A percentile compares a stretch with the other conserved stretches of the same genome.
Evolutionary conservation across 1,284 basidiomycete genomes (phyloP).

Genomic region (Cutaneotrichosporon arboriforme): DNA sequence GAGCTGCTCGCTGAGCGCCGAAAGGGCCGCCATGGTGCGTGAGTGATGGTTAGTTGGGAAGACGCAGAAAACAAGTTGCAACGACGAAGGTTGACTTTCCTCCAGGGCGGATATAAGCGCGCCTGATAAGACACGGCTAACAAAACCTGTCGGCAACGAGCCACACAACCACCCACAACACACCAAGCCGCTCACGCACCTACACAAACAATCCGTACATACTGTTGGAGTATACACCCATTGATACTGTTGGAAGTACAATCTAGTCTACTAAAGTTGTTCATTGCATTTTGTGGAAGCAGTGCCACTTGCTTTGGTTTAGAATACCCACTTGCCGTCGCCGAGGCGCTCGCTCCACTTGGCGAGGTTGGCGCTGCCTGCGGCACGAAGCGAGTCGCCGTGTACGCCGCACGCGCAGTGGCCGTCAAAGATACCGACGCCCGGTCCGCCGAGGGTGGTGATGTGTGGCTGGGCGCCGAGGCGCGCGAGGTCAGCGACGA

Average conservation of each 20-base stretch:
- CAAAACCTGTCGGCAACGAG: no score
- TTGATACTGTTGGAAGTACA: constrained; percentile 5
- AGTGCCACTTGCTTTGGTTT: background rate
- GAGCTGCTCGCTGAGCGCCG: constrained; percentile 9
- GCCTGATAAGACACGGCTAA: no score
- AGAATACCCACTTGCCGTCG: constrained; percentile 12
- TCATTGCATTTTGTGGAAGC: background rate
- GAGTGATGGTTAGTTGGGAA: background rate
- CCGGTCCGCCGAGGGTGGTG: constrained; percentile 86
- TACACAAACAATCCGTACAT: background rate
- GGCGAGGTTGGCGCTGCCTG: constrained; percentile 5
- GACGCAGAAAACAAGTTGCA: no score
- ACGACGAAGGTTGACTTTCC: no score
- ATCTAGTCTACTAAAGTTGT: background rate
- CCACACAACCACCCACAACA: background rate
- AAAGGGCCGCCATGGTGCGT: constrained; percentile 6
- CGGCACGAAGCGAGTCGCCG: constrained; percentile 3
- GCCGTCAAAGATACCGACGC: constrained; percentile 50
- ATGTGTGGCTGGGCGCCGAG: constrained; percentile 80
- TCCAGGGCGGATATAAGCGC: no score
- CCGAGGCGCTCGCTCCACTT: constrained; percentile 7
- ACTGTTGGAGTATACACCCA: constrained; percentile 5
- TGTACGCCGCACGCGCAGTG: background rate
- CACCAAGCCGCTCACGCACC: no score
- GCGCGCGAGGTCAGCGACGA: constrained; percentile 58